Percentiles rank a stretch among this genome's conserved stretches.
Evolutionary conservation across 2,329 filamentous ascomycete species (phyloP).

Genomic region (Orbilia brochopaga): DNA sequence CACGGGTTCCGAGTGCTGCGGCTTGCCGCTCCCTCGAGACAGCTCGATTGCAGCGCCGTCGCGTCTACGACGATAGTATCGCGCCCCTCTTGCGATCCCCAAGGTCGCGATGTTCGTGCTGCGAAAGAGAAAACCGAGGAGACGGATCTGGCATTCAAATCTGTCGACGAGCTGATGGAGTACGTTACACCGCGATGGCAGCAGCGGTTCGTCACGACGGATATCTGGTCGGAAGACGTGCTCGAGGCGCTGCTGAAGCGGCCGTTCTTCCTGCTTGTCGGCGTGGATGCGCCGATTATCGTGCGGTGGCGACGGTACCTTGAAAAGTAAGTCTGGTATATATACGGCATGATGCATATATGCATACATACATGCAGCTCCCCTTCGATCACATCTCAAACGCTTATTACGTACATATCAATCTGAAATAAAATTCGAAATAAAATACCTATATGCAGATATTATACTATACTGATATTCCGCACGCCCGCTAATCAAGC

Average conservation of each 20-base stretch:
- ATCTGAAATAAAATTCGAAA: not conserved
- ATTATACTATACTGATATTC: not conserved
- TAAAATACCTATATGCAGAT: not conserved
- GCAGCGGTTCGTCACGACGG: slow-evolving; percentile 81
- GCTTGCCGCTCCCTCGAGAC: slow-evolving; percentile 19
- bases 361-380: not conserved
- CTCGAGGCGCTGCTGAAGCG: slow-evolving; percentile 77
- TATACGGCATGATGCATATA: not conserved
- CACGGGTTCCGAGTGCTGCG: slow-evolving; percentile 71
- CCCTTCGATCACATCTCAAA: not conserved
- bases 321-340: slow-evolving; percentile 59
- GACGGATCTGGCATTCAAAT: slow-evolving; percentile 62
- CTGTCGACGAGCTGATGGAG: slow-evolving; percentile 73
- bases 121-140: not conserved
- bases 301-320: slow-evolving; percentile 82
- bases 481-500: too few species aligned
- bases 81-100: slow-evolving; percentile 8
- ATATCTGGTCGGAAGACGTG: slow-evolving; percentile 74
- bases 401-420: not conserved
- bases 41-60: slow-evolving; percentile 5
- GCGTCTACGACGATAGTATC: slow-evolving; percentile 15
- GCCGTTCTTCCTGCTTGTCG: slow-evolving; percentile 91
- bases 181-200: slow-evolving; percentile 86
- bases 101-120: too few species aligned
- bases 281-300: slow-evolving; percentile 85